phyloP scores from a whole-genome alignment of 495 filamentous ascomycete species.

The Saxophila tyrrhenica region DNA sequence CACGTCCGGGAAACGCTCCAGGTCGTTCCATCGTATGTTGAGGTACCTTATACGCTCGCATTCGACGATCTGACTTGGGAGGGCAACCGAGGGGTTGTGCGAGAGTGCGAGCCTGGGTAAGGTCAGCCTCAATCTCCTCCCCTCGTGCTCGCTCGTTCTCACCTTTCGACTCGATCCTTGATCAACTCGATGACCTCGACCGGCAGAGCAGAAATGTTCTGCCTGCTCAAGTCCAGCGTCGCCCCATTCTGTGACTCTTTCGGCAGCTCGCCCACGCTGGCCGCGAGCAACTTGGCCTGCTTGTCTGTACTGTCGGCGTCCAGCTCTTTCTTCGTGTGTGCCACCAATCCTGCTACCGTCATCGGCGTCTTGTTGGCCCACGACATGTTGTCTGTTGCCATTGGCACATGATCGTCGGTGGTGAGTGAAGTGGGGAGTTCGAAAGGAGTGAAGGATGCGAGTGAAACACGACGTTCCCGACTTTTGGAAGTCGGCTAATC shows the following conservation, averaged over 20 bases:
- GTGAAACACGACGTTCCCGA: neutral
- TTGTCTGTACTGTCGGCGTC: slow-evolving; percentile 12
- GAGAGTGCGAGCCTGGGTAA: slow-evolving; percentile 65
- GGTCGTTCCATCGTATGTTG: slow-evolving; percentile 81
- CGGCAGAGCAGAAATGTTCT: slow-evolving; percentile 66
- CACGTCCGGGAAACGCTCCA: slow-evolving; percentile 75
- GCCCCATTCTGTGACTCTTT: slow-evolving; percentile 48
- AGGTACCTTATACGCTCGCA: slow-evolving; percentile 85
- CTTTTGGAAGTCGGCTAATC: neutral
- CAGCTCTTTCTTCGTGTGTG: slow-evolving; percentile 15
- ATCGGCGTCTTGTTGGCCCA: slow-evolving; percentile 6
- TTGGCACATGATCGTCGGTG: slow-evolving; percentile 13
- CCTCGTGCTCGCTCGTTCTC: slow-evolving; percentile 17
- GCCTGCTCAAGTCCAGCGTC: slow-evolving; percentile 81
- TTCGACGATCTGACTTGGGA: slow-evolving; percentile 72
- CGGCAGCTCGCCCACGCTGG: slow-evolving; percentile 9
- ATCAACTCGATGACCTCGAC: slow-evolving; percentile 87
- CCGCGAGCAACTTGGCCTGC: slow-evolving; percentile 13
- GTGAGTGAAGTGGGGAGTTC: neutral
- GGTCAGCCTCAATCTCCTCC: slow-evolving; percentile 10
- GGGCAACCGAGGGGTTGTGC: slow-evolving; percentile 70
- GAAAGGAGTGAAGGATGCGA: neutral
- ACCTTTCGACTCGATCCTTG: slow-evolving; percentile 88
- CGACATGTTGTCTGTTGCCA: slow-evolving; percentile 7
- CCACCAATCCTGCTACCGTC: slow-evolving; percentile 16